phyloP scores from a whole-genome alignment of 1,139 yeast species.

The Diutina pseudorugosa region DNA sequence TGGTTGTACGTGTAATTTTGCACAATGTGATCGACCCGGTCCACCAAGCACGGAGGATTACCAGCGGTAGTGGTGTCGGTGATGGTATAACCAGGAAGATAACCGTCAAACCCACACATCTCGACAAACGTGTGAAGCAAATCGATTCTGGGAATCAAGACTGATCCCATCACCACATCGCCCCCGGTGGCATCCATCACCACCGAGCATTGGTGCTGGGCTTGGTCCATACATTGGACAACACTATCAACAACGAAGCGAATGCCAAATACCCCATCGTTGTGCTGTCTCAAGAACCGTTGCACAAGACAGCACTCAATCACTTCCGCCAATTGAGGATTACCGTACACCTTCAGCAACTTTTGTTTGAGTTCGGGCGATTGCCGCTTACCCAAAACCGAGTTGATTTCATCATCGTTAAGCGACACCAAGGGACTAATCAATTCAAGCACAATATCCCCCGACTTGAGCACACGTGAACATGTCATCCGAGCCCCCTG shows the following conservation, averaged over 20 bases:
- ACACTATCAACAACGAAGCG: not conserved
- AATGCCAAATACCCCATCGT: not conserved
- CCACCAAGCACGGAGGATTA: not conserved
- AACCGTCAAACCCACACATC: not conserved
- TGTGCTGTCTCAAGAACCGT: not conserved
- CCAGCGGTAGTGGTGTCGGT: not conserved
- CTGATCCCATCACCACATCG: not conserved
- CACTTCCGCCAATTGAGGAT: not conserved
- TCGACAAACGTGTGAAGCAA: not conserved
- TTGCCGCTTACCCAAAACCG: not conserved
- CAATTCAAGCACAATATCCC: not conserved
- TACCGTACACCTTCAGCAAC: not conserved
- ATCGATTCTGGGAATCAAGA: not conserved
- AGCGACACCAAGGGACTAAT: not conserved
- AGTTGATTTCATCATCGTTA: not conserved
- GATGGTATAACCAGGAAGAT: not conserved
- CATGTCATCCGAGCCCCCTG: not conserved
- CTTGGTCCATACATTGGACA: not conserved
- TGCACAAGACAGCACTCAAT: not conserved
- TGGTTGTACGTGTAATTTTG: conserved; percentile 65
- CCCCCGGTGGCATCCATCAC: not conserved
- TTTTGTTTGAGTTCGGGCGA: not conserved
- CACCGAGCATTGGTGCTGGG: not conserved
- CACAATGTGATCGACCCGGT: conserved; percentile 58
- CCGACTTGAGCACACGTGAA: not conserved